Base-by-base conservation (phyloP, 2,329 filamentous ascomycete genomes). In the Hypomyces rosellus region DNA sequence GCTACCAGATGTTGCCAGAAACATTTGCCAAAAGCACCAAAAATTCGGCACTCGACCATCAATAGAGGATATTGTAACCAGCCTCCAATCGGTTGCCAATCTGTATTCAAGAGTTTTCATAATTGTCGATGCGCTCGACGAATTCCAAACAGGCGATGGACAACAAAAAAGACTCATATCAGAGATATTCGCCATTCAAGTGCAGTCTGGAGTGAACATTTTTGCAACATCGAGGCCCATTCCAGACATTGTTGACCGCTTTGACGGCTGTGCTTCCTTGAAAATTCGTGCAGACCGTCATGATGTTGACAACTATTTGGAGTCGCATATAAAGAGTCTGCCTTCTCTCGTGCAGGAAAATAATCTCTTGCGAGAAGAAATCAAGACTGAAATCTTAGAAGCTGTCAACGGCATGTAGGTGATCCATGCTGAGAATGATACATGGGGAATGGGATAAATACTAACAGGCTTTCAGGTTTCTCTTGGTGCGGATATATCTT, bases 121-220 rank as follows among this genome's bases (percentile, higher is more conserved):
- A 11, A 30, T 50, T 14, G 34, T 50, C 12, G 48, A 50, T 46
- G 36, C 36, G 4, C 42, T 50, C 7, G 48, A 50, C 13, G 44
- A 50, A 42, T 45, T 25, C 2, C 15, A 50, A 20, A 34, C 36
- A 14, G 36, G 1, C 36, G 13, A 38, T 18, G 2, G 2, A 15
- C 16, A 34, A 2, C 34, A 20, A 9, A 25, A n/a, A 8, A 46
- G 7, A 2, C 13, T 50, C 11, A 1, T 46, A 11, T 13, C 13
- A 4, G 2, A 42, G 5, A 12, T 50, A 3, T 37, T 46, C 4
- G n/a, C 5, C 2, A 6, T 41, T 2, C 48, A 50, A 11, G 36
- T 13, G 11, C 34, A 36, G 30, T 4, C 15, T 6, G n/a, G 18
- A 1, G 6, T 50, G 3, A 50, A 50, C 11, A 4, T 50, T 11